Conservation (phyloP, 139 green algal genomes). For the Spirogloea muscicola region DNA sequence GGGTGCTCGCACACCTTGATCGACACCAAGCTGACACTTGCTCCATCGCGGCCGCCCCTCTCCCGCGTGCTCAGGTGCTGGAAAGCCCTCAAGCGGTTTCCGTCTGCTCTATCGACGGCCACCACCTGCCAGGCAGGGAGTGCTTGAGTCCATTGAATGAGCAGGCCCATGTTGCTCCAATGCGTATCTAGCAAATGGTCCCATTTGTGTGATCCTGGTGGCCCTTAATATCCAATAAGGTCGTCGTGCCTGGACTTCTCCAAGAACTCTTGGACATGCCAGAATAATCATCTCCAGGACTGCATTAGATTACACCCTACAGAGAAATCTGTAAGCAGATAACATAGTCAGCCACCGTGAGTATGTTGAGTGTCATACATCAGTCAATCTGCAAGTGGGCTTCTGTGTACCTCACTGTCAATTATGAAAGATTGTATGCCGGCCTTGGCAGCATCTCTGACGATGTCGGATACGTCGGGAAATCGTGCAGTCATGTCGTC, state of each 20-base stretch:
- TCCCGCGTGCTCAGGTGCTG: slow-evolving; percentile 79
- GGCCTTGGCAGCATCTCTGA: not conserved
- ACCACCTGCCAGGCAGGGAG: slow-evolving; percentile 63
- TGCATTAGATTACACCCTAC: not conserved
- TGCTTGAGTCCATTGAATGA: too few relatives aligned
- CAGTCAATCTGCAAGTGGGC: not conserved
- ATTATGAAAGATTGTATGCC: slow-evolving; percentile 55
- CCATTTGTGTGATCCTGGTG: not conserved
- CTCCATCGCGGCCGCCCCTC: slow-evolving; percentile 36
- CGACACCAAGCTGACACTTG: slow-evolving; percentile 10
- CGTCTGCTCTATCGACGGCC: slow-evolving; percentile 61
- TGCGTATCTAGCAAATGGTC: not conserved
- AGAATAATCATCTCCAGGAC: not conserved
- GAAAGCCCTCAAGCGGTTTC: slow-evolving; percentile 62
- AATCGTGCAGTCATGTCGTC: slow-evolving; percentile 69
- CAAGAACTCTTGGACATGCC: not conserved
- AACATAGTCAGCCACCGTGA: not conserved
- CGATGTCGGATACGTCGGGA: slow-evolving; percentile 60
- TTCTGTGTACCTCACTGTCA: slow-evolving; percentile 59
- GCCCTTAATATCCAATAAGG: not conserved
- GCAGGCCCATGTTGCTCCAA: not conserved
- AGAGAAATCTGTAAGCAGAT: not conserved
- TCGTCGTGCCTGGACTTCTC: not conserved
- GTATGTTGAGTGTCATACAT: not conserved
- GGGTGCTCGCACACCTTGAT: slow-evolving; percentile 18